A percentile compares a stretch with the other conserved stretches of the same genome.
Conservation (phyloP, 192 early-diverging fungal genomes). For the Backusella morwellensis region DNA sequence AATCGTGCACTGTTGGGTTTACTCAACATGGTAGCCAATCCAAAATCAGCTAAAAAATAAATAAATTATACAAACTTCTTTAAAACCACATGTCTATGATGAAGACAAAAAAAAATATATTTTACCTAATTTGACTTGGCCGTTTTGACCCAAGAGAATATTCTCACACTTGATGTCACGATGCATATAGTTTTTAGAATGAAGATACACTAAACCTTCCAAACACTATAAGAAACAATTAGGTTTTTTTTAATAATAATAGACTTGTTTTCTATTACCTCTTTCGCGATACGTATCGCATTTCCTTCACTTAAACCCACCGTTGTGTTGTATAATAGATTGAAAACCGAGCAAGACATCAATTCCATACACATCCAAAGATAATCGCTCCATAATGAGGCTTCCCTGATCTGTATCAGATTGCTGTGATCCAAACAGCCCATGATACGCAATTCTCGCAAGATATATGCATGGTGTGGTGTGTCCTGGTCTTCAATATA, state of each 20-base stretch:
- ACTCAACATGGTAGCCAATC: constrained; percentile 26
- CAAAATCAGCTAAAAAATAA: constrained; percentile 30
- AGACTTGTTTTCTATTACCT: constrained; percentile 13
- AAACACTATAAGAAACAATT: constrained; percentile 19
- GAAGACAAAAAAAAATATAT: background rate
- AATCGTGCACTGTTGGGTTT: constrained; percentile 22
- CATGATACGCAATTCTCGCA: constrained; percentile 41
- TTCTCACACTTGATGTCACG: constrained; percentile 52
- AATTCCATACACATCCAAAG: constrained; percentile 45
- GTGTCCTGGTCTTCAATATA: constrained; percentile 41
- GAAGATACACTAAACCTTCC: constrained; percentile 42
- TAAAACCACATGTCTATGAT: background rate
- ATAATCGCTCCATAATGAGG: constrained; percentile 38
- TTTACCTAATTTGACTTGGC: constrained; percentile 43
- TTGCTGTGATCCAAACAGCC: constrained; percentile 37
- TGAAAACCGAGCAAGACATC: constrained; percentile 41
- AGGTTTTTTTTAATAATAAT: background rate
- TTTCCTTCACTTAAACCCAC: constrained; percentile 37
- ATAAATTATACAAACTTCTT: background rate
- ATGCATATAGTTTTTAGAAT: constrained; percentile 45
- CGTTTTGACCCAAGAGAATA: constrained; percentile 34
- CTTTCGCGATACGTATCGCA: constrained; percentile 33
- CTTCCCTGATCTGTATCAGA: constrained; percentile 33
- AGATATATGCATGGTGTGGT: constrained; percentile 37
- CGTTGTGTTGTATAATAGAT: constrained; percentile 35